Evolutionary conservation across 805 yeast genomes (phyloP).

Genomic region (Nakazawaea peltata): DNA sequence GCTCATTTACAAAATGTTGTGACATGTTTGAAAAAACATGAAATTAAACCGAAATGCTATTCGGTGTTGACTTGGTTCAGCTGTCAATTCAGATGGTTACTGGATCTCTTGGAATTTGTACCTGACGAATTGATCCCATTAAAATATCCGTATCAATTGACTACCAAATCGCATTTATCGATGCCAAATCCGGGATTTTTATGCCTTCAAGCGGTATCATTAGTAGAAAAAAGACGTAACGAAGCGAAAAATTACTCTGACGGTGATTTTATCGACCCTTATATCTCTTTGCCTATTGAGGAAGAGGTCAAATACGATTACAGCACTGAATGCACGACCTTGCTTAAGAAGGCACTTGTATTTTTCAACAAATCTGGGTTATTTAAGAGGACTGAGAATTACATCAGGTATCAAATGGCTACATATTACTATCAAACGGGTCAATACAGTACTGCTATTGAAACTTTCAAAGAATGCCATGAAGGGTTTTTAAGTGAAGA

Average conservation of each 20-base stretch:
- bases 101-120: conserved; percentile 41
- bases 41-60: conserved; percentile 18
- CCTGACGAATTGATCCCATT: conserved; percentile 35
- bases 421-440: conserved; percentile 29
- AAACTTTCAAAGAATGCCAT: conserved; percentile 21
- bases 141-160: conserved; percentile 26
- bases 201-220: conserved; percentile 29
- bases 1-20: conserved; percentile 51
- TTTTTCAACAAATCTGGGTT: conserved; percentile 27
- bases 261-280: conserved; percentile 15
- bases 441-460: conserved; percentile 33
- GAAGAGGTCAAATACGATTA: conserved; percentile 17
- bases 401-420: conserved; percentile 41
- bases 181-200: conserved; percentile 37
- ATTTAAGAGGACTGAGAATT: conserved; percentile 32
- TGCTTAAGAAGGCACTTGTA: conserved; percentile 28
- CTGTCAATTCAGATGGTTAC: conserved; percentile 59
- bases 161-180: conserved; percentile 18
- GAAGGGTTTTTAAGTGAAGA: conserved; percentile 1
- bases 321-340: conserved; percentile 15
- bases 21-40: conserved; percentile 24
- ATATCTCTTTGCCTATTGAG: conserved; percentile 18
- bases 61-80: conserved; percentile 45
- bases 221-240: conserved; percentile 18
- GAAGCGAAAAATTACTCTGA: conserved; percentile 9